phyloP scores from a whole-genome alignment of 306 rosid species.

The Trichosanthes truncata region DNA sequence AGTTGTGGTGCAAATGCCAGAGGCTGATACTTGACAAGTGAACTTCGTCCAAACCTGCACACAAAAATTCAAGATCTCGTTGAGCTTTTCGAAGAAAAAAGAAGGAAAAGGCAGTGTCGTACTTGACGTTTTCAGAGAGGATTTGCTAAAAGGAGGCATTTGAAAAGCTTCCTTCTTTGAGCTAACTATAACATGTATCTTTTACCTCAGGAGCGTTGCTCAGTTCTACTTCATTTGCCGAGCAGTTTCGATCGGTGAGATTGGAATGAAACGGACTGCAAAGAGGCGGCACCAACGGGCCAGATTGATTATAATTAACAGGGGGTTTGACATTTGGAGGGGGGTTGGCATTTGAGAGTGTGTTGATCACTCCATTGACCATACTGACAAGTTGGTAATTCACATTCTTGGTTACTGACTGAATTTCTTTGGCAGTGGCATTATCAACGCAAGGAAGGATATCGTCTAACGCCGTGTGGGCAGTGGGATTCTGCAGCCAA shows the following conservation, averaged over 20 bases:
- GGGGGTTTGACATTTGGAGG: slow-evolving; percentile 15
- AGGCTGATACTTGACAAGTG: slow-evolving; percentile 31
- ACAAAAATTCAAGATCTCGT: neutral
- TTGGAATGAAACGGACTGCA: slow-evolving; percentile 50
- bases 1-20: slow-evolving; percentile 18
- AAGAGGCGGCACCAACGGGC: slow-evolving; percentile 43
- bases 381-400: neutral
- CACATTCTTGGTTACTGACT: slow-evolving; percentile 5
- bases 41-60: slow-evolving; percentile 67
- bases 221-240: slow-evolving; percentile 34
- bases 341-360: slow-evolving; percentile 15
- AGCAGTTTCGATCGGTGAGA: slow-evolving; percentile 30
- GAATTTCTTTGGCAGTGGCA: slow-evolving; percentile 10
- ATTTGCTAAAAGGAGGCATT: neutral
- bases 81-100: neutral
- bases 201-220: slow-evolving; percentile 35
- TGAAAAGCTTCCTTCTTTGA: neutral
- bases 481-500: slow-evolving; percentile 60
- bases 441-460: slow-evolving; percentile 16
- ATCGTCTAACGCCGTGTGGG: slow-evolving; percentile 18
- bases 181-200: neutral
- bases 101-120: neutral
- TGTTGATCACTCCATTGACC: slow-evolving; percentile 13
- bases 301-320: slow-evolving; percentile 52
- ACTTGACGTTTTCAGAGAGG: neutral